Percentiles rank a stretch among this genome's conserved stretches.
phyloP scores from a whole-genome alignment of 768 basidiomycete genomes.

The Mycena latifolia region DNA sequence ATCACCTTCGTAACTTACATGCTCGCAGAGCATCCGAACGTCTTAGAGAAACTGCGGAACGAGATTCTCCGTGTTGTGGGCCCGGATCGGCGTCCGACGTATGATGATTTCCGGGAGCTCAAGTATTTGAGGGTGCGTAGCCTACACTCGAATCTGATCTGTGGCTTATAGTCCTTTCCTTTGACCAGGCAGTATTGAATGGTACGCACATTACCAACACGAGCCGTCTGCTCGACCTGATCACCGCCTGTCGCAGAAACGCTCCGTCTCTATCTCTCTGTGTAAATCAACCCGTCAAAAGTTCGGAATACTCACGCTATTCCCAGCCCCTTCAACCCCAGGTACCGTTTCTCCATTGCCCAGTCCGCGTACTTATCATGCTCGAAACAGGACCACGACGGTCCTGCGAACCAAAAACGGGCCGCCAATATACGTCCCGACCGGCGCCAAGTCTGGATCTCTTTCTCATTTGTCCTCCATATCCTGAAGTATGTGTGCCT shows the following conservation, averaged over 20 bases:
- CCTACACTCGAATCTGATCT: too few relatives aligned
- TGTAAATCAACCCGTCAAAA: slow-evolving; percentile 46
- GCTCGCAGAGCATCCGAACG: slow-evolving; percentile 64
- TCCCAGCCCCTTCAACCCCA: slow-evolving; percentile 52
- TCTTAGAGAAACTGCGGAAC: slow-evolving; percentile 58
- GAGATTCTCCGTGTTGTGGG: slow-evolving; percentile 66
- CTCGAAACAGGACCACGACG: slow-evolving; percentile 42
- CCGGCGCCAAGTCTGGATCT: slow-evolving; percentile 45
- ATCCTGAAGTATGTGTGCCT: neutral
- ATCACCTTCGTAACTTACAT: slow-evolving; percentile 68
- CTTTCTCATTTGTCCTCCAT: too few relatives aligned
- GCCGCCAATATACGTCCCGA: slow-evolving; percentile 55
- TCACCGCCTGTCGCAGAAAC: slow-evolving; percentile 51
- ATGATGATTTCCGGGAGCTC: slow-evolving; percentile 68
- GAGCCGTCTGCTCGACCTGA: too few relatives aligned
- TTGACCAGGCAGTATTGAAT: slow-evolving; percentile 18
- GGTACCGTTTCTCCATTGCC: too few relatives aligned
- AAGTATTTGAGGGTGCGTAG: slow-evolving; percentile 66
- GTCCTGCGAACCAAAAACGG: slow-evolving; percentile 43
- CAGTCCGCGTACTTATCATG: too few relatives aligned
- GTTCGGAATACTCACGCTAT: neutral
- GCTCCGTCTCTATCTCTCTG: slow-evolving; percentile 64
- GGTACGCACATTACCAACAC: slow-evolving; percentile 21
- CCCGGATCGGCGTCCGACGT: slow-evolving; percentile 56
- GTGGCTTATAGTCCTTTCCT: too few relatives aligned